Percentiles rank a stretch among this genome's conserved stretches.
These are phyloP conservation scores for Boehmeria nivea DNA, from an alignment of 306 rosid genomes.

Conservation along the genomic window DNA sequence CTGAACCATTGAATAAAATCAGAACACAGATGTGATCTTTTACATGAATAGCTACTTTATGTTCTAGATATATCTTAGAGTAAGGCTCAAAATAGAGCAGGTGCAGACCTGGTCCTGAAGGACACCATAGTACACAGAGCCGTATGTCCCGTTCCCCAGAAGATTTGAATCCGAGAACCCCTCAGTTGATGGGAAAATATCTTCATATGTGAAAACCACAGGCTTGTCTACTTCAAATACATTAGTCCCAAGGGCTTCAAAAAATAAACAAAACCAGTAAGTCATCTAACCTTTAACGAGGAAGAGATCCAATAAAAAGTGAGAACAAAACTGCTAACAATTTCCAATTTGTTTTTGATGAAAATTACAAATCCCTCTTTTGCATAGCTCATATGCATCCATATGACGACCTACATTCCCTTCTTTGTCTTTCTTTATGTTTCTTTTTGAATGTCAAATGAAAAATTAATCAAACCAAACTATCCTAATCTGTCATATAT, in stretches of 20 bases:
- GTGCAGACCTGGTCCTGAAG: slow-evolving; percentile 75
- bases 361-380: not conserved
- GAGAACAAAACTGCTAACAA: not conserved
- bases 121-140: slow-evolving; percentile 79
- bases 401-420: not conserved
- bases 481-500: too few relatives aligned
- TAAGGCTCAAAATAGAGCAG: slow-evolving; percentile 12
- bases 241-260: slow-evolving; percentile 63
- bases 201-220: slow-evolving; percentile 70
- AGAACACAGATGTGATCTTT: not conserved
- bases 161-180: slow-evolving; percentile 87
- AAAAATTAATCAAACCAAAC: too few relatives aligned
- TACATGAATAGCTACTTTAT: too few relatives aligned
- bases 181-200: slow-evolving; percentile 61
- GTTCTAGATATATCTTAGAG: not conserved
- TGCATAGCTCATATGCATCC: not conserved
- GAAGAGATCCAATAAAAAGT: not conserved
- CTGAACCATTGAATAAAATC: slow-evolving; percentile 36
- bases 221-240: slow-evolving; percentile 80
- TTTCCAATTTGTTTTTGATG: not conserved
- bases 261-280: slow-evolving; percentile 14
- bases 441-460: not conserved
- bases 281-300: slow-evolving; percentile 10
- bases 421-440: not conserved
- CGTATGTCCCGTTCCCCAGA: slow-evolving; percentile 93